Evolutionary conservation across 2,329 filamentous ascomycete genomes (phyloP).

Genomic region (Thielaviopsis musarum): DNA sequence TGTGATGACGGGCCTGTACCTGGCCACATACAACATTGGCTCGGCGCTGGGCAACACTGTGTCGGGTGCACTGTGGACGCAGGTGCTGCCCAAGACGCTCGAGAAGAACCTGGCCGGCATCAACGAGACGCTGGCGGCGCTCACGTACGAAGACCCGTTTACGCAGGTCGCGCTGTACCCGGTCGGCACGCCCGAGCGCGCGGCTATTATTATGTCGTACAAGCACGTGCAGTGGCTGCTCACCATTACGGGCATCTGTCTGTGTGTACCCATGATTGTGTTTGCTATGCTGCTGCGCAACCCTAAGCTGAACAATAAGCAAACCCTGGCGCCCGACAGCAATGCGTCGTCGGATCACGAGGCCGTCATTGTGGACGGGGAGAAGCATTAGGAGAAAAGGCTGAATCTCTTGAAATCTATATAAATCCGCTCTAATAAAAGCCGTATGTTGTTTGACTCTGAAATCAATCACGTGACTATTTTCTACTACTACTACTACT

Average conservation of each 20-base stretch:
- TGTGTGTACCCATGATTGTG: constrained; percentile 30
- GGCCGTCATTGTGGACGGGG: background rate
- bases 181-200: constrained; percentile 26
- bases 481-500: background rate
- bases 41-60: constrained; percentile 42
- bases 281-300: constrained; percentile 28
- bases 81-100: constrained; percentile 34
- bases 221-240: constrained; percentile 30
- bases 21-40: constrained; percentile 46
- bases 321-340: constrained; percentile 24
- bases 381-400: background rate
- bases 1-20: constrained; percentile 45
- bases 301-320: constrained; percentile 28
- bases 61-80: constrained; percentile 45
- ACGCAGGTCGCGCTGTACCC: constrained; percentile 20
- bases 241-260: constrained; percentile 30
- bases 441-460: background rate
- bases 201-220: constrained; percentile 27
- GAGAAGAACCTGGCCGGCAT: constrained; percentile 19
- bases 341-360: background rate
- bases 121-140: constrained; percentile 23
- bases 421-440: background rate
- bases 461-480: background rate
- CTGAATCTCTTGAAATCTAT: background rate
- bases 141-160: constrained; percentile 23